Evolutionary conservation across 805 yeast genomes (phyloP), one percentile per base, ranked within the genome.

Genomic region (Candida koratica): DNA sequence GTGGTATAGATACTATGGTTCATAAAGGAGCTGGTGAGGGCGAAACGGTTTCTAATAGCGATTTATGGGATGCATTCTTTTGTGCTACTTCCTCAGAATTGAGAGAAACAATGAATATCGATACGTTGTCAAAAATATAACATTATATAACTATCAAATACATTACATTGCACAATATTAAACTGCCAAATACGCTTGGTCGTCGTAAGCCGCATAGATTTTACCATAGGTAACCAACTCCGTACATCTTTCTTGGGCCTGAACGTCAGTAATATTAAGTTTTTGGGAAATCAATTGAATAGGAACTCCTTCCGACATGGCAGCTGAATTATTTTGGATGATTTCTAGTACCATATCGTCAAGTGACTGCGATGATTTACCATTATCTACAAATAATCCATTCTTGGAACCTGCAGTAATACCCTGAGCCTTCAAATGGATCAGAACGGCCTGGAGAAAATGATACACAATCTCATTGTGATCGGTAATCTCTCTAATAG

Each of bases 241-340:
- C 22, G 65, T 66, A 49, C 85, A 76, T 43, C 67, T 66, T 17
- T 62, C 57, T 42, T 63, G 61, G 14, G 74, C 81, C 19, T 68
- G 72, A 16, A 69, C 75, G 36, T 64, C 71, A 24, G 71, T 49
- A 6, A 81, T 40, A 34, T 65, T 68, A 50, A 83, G 62, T 20
- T 69, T 65, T 49, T 79, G 84, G 10, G 79, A 68, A 40, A 84
- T 73, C 43, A 75, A 66, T 38, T 71, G 73, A 9, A 77, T 63
- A 15, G 85, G 87, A n/a, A 83, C 87, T 47, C 90, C 90, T 53
- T 83, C 88, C 30, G 69, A 74, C 84, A 79, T 81, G 34, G 70
- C 62, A 42, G 69, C 63, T 37, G 81, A 58, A 52, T 73, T 63
- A 41, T 72, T 69, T 48, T 67, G 58, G 41, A 79, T 63, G 34